Evolutionary conservation across 2,329 filamentous ascomycete species (phyloP).

Genomic region (Dendrostoma leiphaemia): DNA sequence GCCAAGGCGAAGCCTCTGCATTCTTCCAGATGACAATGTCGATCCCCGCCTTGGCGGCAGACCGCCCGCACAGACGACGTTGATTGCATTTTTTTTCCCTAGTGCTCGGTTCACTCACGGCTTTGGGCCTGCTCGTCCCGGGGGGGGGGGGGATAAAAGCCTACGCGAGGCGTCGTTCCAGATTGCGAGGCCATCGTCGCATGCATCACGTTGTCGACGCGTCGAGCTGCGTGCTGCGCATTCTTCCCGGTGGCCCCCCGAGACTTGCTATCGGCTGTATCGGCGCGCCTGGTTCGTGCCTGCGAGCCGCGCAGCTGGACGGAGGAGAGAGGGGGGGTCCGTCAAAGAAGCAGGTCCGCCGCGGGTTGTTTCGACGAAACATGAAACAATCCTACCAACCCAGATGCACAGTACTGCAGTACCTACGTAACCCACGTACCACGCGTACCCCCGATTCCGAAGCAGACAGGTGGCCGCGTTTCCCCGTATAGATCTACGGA

Average conservation of each 20-base stretch:
- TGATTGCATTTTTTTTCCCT: too few relatives aligned
- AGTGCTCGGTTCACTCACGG: too few relatives aligned
- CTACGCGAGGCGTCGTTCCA: neutral
- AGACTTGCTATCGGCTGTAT: neutral
- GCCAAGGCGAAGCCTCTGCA: neutral
- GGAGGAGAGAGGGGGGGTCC: too few relatives aligned
- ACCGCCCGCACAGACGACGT: too few relatives aligned
- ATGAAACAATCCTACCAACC: neutral
- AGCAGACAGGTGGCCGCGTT: neutral
- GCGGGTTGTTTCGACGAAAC: neutral
- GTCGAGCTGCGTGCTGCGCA: too few relatives aligned
- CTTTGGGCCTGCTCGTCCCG: too few relatives aligned
- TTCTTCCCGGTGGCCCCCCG: too few relatives aligned
- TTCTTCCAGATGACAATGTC: neutral
- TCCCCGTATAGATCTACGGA: neutral
- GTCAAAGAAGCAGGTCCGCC: neutral
- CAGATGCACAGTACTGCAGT: too few relatives aligned
- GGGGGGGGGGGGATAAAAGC: too few relatives aligned
- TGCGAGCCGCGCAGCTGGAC: neutral
- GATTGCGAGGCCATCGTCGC: neutral
- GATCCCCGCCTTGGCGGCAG: neutral
- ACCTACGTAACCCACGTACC: too few relatives aligned
- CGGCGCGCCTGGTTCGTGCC: neutral
- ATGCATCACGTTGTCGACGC: too few relatives aligned
- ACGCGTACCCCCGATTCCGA: neutral